Evolutionary conservation across 345 rosid genomes (phyloP), one percentile per base, ranked within the genome.

Genomic region (Hibiscus mutabilis): DNA sequence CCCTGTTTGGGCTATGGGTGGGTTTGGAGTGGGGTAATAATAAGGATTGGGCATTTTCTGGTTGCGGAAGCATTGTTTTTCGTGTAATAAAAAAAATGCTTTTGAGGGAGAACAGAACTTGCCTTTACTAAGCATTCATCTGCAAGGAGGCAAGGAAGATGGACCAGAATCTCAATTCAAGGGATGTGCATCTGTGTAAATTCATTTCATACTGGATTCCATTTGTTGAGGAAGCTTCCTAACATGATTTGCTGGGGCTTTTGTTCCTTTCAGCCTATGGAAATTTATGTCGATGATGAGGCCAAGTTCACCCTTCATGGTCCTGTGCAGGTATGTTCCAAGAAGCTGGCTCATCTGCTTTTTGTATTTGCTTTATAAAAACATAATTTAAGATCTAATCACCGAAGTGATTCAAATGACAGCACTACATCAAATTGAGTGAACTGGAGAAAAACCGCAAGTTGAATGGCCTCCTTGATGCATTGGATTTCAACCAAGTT

Each of bases 291-390:
- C 8, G 97, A 91, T 12, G 97, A 92, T n/a, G 99, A 96, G 82
- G 97, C 99, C 73, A 96, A 96, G 84, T 79, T 96, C 87, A 96
- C 99, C 71, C 97, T 96, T 49, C 97, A 96, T 72, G 99, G 99
- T 53, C 98, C 92, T 81, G 98, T 96, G 60, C 99, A 92, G 95
- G 99, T 92, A 84, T 70, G 15, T 16, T n/a, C n/a, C n/a, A n/a
- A n/a, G 16, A 6, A 2, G 15, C 2, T 73, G 24, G 4, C 4
- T n/a, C 25, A 46, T 22, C 24, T 3, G n/a, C n/a, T n/a, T n/a
- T n/a, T 12, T 1, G 11, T 24, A 12, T 24, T 16, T 44, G 2
- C 13, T 13, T 70, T n/a, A n/a, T 15, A 4, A 25, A 47, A 3
- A 65, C 22, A n/a, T 25, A 37, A n/a, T n/a, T n/a, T n/a, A n/a